Evolutionary conservation across 768 basidiomycete genomes (phyloP).

Genomic region (Brasilioporus rufonigricans): DNA sequence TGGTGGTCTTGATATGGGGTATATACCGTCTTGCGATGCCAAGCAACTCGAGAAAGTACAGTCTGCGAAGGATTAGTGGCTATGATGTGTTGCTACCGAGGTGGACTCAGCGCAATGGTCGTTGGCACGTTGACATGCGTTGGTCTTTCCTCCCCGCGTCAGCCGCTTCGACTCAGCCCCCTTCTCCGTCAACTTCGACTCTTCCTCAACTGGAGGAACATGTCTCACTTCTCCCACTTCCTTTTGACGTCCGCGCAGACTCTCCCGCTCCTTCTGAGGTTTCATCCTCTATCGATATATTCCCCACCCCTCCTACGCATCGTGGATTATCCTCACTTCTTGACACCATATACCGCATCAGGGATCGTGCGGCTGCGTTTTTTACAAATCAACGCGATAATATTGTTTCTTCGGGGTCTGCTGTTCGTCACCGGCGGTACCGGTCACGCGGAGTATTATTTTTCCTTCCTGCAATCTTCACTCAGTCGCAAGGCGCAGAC

Average conservation of each 20-base stretch:
- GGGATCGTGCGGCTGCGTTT: conserved; percentile 50
- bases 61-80: conserved; percentile 59
- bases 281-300: conserved; percentile 42
- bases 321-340: conserved; percentile 42
- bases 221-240: conserved; percentile 58
- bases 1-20: conserved; percentile 69
- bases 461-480: conserved; percentile 80
- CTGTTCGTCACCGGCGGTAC: conserved; percentile 45
- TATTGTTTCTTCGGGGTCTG: conserved; percentile 43
- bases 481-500: conserved; percentile 40
- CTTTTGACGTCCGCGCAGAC: conserved; percentile 55
- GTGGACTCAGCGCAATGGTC: conserved; percentile 64
- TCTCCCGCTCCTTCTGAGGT: conserved; percentile 56
- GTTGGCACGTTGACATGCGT: conserved; percentile 69
- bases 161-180: conserved; percentile 37
- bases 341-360: conserved; percentile 54
- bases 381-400: conserved; percentile 40
- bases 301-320: conserved; percentile 37
- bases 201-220: conserved; percentile 49
- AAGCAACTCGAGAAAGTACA: conserved; percentile 57
- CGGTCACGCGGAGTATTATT: conserved; percentile 66
- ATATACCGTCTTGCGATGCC: conserved; percentile 55
- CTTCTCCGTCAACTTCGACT: conserved; percentile 47
- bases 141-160: conserved; percentile 51
- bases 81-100: conserved; percentile 81